These are phyloP conservation scores for Trichosporon sp. DNA, from an alignment of 1,284 basidiomycete species.

Conservation along the genomic window DNA sequence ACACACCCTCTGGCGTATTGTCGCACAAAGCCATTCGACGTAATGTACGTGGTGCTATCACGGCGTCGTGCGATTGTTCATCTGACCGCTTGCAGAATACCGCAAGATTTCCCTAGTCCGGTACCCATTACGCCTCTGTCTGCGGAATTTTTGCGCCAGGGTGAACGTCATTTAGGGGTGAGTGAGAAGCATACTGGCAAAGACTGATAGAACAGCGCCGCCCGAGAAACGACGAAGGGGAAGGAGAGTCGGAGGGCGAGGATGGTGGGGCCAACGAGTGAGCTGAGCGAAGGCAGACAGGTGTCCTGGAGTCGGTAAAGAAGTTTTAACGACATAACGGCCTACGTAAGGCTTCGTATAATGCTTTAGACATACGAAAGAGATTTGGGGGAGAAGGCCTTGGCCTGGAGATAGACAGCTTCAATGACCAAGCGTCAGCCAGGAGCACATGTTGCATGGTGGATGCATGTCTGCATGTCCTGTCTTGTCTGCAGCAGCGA, in stretches of 20 bases:
- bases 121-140: constrained; percentile 19
- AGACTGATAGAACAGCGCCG: constrained; percentile 9
- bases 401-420: background rate
- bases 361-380: background rate
- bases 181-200: background rate
- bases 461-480: background rate
- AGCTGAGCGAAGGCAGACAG: background rate
- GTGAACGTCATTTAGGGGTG: constrained; percentile 20
- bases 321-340: background rate
- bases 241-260: constrained; percentile 15
- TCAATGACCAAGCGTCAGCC: background rate
- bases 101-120: constrained; percentile 19
- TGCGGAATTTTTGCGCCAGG: constrained; percentile 19
- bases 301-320: background rate
- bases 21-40: constrained; percentile 14
- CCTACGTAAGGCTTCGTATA: background rate
- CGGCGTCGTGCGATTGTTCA: background rate
- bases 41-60: constrained; percentile 14
- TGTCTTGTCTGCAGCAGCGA: background rate
- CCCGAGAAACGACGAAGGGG: constrained; percentile 19
- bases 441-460: background rate
- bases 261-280: constrained; percentile 4
- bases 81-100: constrained; percentile 9
- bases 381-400: background rate
- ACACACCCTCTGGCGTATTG: constrained; percentile 17